Percentiles rank a stretch among this genome's conserved stretches.
These are phyloP conservation scores for Podaxis carcinomalis DNA, from an alignment of 768 basidiomycete genomes.

Conservation along the genomic window DNA sequence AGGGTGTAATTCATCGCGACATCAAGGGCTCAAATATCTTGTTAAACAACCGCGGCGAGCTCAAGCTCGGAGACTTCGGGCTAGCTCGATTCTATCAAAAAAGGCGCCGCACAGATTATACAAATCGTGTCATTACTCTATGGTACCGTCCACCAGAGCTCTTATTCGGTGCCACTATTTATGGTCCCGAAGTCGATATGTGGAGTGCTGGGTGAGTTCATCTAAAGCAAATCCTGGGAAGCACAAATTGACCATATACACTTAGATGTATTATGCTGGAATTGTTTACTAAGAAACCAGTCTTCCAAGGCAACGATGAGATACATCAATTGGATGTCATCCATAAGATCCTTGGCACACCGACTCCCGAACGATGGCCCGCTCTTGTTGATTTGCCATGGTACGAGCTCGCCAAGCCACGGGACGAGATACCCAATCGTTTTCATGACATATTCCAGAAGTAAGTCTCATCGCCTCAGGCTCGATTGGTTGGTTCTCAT, in stretches of 20 bases:
- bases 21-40: conserved; percentile 99
- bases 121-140: conserved; percentile 97
- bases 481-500: neutral
- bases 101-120: conserved; percentile 86
- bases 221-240: neutral
- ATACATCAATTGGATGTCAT: conserved; percentile 95
- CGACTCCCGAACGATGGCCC: conserved; percentile 79
- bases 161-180: conserved; percentile 91
- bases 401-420: conserved; percentile 98
- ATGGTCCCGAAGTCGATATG: conserved; percentile 98
- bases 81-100: conserved; percentile 96
- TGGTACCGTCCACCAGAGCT: conserved; percentile 98
- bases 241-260: neutral
- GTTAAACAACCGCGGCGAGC: conserved; percentile 83
- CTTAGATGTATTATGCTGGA: conserved; percentile 98
- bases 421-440: conserved; percentile 63
- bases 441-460: conserved; percentile 86
- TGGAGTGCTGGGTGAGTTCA: conserved; percentile 92
- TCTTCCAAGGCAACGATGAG: conserved; percentile 99
- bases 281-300: conserved; percentile 88
- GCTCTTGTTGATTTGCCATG: conserved; percentile 83
- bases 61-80: conserved; percentile 97
- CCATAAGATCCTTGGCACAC: conserved; percentile 88
- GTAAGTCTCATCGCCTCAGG: conserved; percentile 35
- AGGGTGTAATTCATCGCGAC: conserved; percentile 95